Evolutionary conservation across 164 flowering plant species (phyloP).

Genomic region (Nymphaea thermarum): DNA sequence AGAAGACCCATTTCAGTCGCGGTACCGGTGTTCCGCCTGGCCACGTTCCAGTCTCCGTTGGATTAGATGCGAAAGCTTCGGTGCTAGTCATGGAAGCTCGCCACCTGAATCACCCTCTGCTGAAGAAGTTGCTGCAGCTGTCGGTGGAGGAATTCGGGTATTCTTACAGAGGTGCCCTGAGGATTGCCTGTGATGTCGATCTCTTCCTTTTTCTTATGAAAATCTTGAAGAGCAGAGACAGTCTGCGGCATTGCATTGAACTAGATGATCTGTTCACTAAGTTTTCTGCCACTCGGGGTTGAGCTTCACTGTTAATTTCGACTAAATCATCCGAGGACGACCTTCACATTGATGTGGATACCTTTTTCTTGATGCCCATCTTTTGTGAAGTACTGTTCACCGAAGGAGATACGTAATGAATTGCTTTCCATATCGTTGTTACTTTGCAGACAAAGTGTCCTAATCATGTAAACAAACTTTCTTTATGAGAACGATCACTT

Average conservation of each 20-base stretch:
- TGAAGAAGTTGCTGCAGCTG: constrained; percentile 19
- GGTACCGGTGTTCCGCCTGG: not conserved
- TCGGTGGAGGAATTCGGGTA: constrained; percentile 28
- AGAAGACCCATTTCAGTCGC: too few relatives aligned
- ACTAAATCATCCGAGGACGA: too few relatives aligned
- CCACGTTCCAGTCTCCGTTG: constrained; percentile 23
- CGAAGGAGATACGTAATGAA: too few relatives aligned
- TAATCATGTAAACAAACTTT: too few relatives aligned
- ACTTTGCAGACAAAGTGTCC: too few relatives aligned
- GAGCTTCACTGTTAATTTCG: too few relatives aligned
- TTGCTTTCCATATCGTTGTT: too few relatives aligned
- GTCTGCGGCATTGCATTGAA: constrained; percentile 24
- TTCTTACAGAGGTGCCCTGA: constrained; percentile 25
- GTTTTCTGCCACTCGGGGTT: constrained; percentile 1
- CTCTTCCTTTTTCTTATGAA: constrained; percentile 18
- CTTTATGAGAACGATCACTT: too few relatives aligned
- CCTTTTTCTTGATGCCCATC: too few relatives aligned
- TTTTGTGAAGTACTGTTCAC: too few relatives aligned
- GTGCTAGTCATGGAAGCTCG: constrained; percentile 25
- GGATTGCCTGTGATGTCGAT: constrained; percentile 29
- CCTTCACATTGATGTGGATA: too few relatives aligned
- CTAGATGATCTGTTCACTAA: constrained; percentile 21
- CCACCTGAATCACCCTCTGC: constrained; percentile 25
- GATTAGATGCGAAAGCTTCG: constrained; percentile 8
- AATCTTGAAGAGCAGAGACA: constrained; percentile 21